Evolutionary conservation across 1,139 yeast genomes (phyloP).

Genomic region (Scheffersomyces cryptocercus): DNA sequence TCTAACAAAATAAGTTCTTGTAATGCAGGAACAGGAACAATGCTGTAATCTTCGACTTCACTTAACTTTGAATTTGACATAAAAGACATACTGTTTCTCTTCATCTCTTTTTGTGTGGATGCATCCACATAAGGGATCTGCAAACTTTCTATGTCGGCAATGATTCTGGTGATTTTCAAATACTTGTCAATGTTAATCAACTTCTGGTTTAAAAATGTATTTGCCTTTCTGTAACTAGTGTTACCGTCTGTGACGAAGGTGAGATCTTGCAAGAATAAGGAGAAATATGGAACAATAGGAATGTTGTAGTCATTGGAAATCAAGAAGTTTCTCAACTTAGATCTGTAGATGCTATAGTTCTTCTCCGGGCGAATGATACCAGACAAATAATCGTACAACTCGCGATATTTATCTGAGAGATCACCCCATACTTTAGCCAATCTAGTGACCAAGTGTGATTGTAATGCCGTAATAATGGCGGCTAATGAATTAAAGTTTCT

Average conservation of each 20-base stretch:
- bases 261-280: conserved; percentile 80
- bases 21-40: conserved; percentile 44
- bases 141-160: conserved; percentile 76
- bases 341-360: conserved; percentile 76
- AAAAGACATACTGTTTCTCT: conserved; percentile 23
- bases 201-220: conserved; percentile 57
- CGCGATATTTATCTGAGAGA: conserved; percentile 64
- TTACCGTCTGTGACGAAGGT: conserved; percentile 90
- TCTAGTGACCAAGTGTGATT: conserved; percentile 77
- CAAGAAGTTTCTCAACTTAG: conserved; percentile 60
- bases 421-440: conserved; percentile 66
- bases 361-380: conserved; percentile 81
- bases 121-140: conserved; percentile 58
- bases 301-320: conserved; percentile 52
- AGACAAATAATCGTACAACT: conserved; percentile 64
- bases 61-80: conserved; percentile 9
- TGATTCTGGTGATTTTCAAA: conserved; percentile 67
- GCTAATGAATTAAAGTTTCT: conserved; percentile 86
- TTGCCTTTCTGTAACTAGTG: conserved; percentile 63
- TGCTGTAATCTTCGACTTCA: conserved; percentile 30
- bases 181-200: conserved; percentile 84
- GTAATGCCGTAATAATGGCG: conserved; percentile 84
- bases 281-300: conserved; percentile 85
- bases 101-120: conserved; percentile 9
- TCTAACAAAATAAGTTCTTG: conserved; percentile 70